Conservation (phyloP, 768 basidiomycete species). For the Boletus sp. region DNA sequence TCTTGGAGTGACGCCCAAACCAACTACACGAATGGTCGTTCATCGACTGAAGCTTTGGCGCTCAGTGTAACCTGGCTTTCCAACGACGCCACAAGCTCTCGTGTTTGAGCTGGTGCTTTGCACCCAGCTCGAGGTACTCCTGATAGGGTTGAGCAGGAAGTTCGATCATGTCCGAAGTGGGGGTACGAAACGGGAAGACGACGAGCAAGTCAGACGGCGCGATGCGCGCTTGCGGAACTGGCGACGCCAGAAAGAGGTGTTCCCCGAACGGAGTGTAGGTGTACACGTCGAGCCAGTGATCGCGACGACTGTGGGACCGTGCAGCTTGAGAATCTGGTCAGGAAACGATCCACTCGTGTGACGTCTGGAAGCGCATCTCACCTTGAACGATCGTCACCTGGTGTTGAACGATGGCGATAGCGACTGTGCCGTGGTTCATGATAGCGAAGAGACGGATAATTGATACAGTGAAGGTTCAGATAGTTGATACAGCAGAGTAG, state of each 20-base stretch:
- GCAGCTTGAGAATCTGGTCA: conserved; percentile 40
- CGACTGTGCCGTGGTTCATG: conserved; percentile 57
- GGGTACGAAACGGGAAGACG: conserved; percentile 42
- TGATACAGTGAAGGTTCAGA: conserved; percentile 14
- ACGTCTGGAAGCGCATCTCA: conserved; percentile 22
- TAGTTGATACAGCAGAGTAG: conserved; percentile 21
- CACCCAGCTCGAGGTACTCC: conserved; percentile 54
- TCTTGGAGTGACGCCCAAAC: background rate
- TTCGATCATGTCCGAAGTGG: conserved; percentile 57
- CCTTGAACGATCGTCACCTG: conserved; percentile 71
- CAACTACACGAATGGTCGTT: background rate
- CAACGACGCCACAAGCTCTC: conserved; percentile 60
- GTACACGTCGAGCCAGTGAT: conserved; percentile 64
- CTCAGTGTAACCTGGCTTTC: conserved; percentile 31
- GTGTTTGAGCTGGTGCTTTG: conserved; percentile 51
- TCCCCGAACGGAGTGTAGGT: conserved; percentile 64
- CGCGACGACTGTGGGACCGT: conserved; percentile 52
- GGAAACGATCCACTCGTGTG: background rate
- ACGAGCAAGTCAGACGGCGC: conserved; percentile 55
- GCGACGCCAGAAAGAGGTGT: conserved; percentile 61
- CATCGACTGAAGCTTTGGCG: background rate
- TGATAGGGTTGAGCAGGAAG: conserved; percentile 57
- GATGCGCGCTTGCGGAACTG: conserved; percentile 63
- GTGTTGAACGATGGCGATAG: conserved; percentile 66
- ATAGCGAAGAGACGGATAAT: conserved; percentile 22